These are phyloP conservation scores for Neurospora sp. DNA, from an alignment of 2,329 filamentous ascomycete species.

Conservation along the genomic window DNA sequence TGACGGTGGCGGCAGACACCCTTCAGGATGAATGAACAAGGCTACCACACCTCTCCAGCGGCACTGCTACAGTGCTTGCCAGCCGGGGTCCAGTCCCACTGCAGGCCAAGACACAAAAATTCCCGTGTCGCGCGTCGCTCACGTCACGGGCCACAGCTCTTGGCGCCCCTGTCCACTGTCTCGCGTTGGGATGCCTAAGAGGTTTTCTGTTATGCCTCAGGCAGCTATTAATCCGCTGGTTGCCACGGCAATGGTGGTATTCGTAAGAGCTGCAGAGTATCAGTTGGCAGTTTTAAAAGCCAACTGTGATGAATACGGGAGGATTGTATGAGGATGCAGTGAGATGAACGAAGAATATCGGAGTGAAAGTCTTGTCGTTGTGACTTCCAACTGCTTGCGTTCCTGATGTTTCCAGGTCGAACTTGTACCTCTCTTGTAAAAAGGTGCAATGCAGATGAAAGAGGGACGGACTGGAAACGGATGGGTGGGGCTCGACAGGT, in stretches of 20 bases:
- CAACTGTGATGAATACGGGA: not conserved
- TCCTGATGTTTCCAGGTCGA: not conserved
- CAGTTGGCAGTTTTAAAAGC: not conserved
- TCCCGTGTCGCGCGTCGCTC: constrained; percentile 16
- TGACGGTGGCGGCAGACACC: constrained; percentile 6
- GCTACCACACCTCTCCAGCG: constrained; percentile 4
- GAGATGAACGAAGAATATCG: not conserved
- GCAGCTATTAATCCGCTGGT: constrained; percentile 1
- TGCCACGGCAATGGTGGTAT: not conserved
- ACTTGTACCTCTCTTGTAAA: not conserved
- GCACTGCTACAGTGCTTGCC: not conserved
- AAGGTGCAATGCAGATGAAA: not conserved
- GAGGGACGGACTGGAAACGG: not conserved
- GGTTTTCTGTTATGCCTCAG: constrained; percentile 10
- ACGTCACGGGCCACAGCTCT: constrained; percentile 12
- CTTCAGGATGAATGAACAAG: constrained; percentile 9
- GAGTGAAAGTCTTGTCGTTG: not conserved
- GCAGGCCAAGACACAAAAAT: constrained; percentile 14
- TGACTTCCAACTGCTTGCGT: not conserved
- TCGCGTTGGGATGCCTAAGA: constrained; percentile 12
- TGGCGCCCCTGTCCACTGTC: constrained; percentile 11
- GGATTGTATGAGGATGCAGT: not conserved
- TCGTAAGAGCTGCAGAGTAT: not conserved
- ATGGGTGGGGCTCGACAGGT: not conserved
- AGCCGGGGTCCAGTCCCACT: not conserved